Percentiles rank a stretch among this genome's conserved stretches.
Conservation (phyloP, 2,329 filamentous ascomycete species). For the Colletotrichum camelliae region DNA sequence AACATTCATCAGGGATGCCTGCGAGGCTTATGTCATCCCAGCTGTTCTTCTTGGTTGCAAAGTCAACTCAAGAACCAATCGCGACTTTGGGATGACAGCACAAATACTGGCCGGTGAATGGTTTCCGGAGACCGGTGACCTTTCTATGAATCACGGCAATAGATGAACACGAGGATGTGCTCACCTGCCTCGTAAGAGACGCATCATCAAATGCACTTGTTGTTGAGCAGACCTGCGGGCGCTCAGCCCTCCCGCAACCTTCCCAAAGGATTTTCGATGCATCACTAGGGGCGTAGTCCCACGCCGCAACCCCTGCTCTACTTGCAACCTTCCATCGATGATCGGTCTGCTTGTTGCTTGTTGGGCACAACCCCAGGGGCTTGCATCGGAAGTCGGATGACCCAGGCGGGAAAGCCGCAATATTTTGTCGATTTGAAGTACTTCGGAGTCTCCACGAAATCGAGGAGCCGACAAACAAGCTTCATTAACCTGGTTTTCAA, state of each 20-base stretch:
- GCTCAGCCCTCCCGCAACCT: slow-evolving; percentile 4
- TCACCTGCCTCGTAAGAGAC: not conserved
- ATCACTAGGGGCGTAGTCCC: not conserved
- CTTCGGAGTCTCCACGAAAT: not conserved
- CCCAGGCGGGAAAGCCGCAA: not conserved
- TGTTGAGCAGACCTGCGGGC: not conserved
- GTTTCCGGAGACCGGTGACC: not conserved
- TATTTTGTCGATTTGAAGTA: not conserved
- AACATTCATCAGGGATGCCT: not conserved
- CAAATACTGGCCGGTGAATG: not conserved
- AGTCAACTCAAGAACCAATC: not conserved
- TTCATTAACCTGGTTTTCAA: not conserved
- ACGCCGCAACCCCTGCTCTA: not conserved
- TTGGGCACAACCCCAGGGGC: not conserved
- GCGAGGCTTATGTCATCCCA: not conserved
- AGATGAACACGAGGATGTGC: not conserved
- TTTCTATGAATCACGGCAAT: not conserved
- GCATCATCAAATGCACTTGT: not conserved
- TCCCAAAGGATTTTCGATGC: slow-evolving; percentile 16
- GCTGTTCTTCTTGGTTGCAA: not conserved
- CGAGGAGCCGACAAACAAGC: not conserved
- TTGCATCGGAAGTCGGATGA: not conserved
- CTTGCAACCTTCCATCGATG: slow-evolving; percentile 4
- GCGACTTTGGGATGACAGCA: not conserved
- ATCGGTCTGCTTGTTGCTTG: not conserved